A percentile compares a stretch with the other conserved stretches of the same genome.
These are phyloP conservation scores for Termitomyces sp. DNA, from an alignment of 1,284 basidiomycete genomes.

Conservation along the genomic window DNA sequence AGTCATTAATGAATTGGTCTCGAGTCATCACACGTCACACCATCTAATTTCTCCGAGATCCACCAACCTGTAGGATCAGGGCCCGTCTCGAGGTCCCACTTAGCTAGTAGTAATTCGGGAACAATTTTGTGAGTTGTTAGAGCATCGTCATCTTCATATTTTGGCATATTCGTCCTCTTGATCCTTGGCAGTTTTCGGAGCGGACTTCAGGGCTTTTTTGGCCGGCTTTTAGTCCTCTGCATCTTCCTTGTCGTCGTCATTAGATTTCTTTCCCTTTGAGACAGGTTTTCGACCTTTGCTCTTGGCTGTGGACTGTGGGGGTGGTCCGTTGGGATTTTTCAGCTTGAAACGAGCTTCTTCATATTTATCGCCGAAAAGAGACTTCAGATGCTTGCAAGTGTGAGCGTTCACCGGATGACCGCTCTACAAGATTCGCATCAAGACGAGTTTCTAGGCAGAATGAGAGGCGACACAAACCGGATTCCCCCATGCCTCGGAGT, in stretches of 20 bases:
- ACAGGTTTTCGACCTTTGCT: constrained; percentile 24
- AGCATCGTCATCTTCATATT: constrained; percentile 23
- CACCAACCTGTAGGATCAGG: constrained; percentile 61
- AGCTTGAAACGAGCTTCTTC: constrained; percentile 45
- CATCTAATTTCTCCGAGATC: constrained; percentile 64
- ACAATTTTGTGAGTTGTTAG: constrained; percentile 22
- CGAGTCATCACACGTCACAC: constrained; percentile 39
- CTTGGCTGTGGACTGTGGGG: constrained; percentile 22
- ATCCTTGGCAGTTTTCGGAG: constrained; percentile 13
- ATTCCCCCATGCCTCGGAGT: constrained; percentile 42
- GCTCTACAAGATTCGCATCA: constrained; percentile 22
- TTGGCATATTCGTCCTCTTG: constrained; percentile 20
- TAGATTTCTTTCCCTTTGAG: constrained; percentile 19
- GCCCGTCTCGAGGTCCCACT: constrained; percentile 53
- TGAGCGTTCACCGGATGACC: constrained; percentile 48
- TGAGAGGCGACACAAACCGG: constrained; percentile 27
- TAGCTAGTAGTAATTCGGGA: constrained; percentile 50
- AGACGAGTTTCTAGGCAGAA: not conserved
- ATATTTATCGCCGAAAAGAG: constrained; percentile 54
- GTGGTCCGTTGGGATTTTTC: constrained; percentile 41
- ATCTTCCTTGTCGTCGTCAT: constrained; percentile 17
- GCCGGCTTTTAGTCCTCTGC: constrained; percentile 1
- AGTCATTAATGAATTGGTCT: not conserved
- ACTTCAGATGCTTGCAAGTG: constrained; percentile 57
- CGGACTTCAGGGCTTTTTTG: constrained; percentile 18